Evolutionary conservation across 805 yeast species (phyloP).

Genomic region (Priceomyces melissophilus): DNA sequence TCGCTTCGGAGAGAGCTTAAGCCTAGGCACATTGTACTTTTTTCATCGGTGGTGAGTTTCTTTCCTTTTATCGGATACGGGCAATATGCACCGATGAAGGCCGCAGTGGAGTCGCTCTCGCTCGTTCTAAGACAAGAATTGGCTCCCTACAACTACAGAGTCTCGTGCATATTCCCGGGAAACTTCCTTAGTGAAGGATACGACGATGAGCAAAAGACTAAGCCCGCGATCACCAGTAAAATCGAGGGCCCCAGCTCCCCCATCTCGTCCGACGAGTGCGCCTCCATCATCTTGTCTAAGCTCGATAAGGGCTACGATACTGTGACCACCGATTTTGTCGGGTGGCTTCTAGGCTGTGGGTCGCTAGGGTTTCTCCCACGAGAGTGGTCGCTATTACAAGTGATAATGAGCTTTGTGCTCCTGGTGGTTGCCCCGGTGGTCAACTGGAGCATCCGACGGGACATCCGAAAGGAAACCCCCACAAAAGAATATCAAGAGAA

Average conservation of each 20-base stretch:
- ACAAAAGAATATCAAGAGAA: too few species aligned
- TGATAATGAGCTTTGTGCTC: constrained; percentile 31
- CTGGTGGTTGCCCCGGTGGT: constrained; percentile 53
- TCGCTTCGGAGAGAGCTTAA: constrained; percentile 22
- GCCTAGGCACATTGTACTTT: constrained; percentile 55
- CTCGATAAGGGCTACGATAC: constrained; percentile 66
- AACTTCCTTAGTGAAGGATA: constrained; percentile 88
- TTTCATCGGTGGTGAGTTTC: constrained; percentile 75
- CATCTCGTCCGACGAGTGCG: constrained; percentile 63
- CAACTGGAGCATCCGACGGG: constrained; percentile 46
- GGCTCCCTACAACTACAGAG: constrained; percentile 59
- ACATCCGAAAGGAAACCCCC: constrained; percentile 33
- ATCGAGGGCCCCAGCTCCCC: constrained; percentile 86
- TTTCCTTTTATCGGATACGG: constrained; percentile 90
- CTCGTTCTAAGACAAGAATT: constrained; percentile 82
- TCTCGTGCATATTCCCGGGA: constrained; percentile 81
- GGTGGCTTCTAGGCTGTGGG: constrained; percentile 72
- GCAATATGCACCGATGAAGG: constrained; percentile 87
- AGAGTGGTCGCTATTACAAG: constrained; percentile 47
- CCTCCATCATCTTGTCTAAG: constrained; percentile 52
- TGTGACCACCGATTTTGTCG: constrained; percentile 77
- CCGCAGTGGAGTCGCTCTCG: constrained; percentile 73
- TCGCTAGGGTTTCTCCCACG: constrained; percentile 72
- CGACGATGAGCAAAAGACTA: constrained; percentile 72
- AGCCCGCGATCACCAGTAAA: constrained; percentile 75